Conservation (phyloP, 2,329 filamentous ascomycete species). For the Camillea tinctor region DNA sequence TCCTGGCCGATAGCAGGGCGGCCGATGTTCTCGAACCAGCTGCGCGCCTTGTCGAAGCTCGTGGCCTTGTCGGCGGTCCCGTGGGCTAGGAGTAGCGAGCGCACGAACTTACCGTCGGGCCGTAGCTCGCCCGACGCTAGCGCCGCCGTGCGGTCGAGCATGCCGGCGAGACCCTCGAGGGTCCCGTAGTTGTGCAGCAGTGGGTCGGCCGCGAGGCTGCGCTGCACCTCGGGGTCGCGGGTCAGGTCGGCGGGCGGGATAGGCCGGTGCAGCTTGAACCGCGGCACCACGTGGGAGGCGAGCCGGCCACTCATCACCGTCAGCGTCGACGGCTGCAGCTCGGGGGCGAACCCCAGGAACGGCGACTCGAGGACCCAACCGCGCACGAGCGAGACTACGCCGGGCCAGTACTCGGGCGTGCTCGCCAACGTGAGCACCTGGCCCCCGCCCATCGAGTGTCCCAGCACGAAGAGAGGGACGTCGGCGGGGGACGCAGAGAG, state of each 20-base stretch:
- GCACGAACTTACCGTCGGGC: slow-evolving; percentile 52
- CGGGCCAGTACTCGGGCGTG: slow-evolving; percentile 45
- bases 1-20: slow-evolving; percentile 58
- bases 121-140: slow-evolving; percentile 58
- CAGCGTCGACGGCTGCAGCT: slow-evolving; percentile 60
- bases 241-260: slow-evolving; percentile 64
- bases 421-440: slow-evolving; percentile 65
- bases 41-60: slow-evolving; percentile 62
- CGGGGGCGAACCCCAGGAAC: slow-evolving; percentile 70
- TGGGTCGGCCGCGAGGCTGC: slow-evolving; percentile 61
- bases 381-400: slow-evolving; percentile 59
- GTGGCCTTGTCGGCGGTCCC: slow-evolving; percentile 73
- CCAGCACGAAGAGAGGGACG: slow-evolving; percentile 77
- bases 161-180: slow-evolving; percentile 71
- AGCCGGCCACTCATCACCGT: slow-evolving; percentile 67
- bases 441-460: slow-evolving; percentile 88
- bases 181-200: slow-evolving; percentile 83
- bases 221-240: slow-evolving; percentile 63
- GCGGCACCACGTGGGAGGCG: slow-evolving; percentile 65
- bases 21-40: slow-evolving; percentile 54
- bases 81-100: slow-evolving; percentile 69
- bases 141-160: slow-evolving; percentile 70
- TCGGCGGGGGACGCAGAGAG: slow-evolving; percentile 39
- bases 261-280: slow-evolving; percentile 63
- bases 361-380: slow-evolving; percentile 78